Conservation (phyloP, 2,329 filamentous ascomycete species). For the Iodosphaeria phyllophila region DNA sequence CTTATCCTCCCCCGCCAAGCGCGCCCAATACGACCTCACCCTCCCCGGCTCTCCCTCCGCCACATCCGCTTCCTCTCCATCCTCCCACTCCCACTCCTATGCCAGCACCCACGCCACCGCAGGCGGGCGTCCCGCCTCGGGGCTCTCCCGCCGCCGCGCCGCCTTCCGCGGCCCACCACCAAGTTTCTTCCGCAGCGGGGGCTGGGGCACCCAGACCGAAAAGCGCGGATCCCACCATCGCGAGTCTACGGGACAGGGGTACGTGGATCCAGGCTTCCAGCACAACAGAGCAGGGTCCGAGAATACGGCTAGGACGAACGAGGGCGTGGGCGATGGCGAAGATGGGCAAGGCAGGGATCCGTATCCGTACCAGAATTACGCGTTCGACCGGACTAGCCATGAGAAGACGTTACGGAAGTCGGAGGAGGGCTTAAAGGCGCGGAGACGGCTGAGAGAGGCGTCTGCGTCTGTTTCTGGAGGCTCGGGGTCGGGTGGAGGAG, state of each 20-base stretch:
- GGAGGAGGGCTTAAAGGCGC: slow-evolving; percentile 26
- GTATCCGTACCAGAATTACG: slow-evolving; percentile 25
- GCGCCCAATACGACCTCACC: slow-evolving; percentile 65
- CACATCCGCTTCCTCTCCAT: slow-evolving; percentile 14
- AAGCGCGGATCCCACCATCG: slow-evolving; percentile 38
- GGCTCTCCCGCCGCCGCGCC: slow-evolving; percentile 57
- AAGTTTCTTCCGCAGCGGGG: slow-evolving; percentile 68
- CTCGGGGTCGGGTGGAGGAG: slow-evolving; percentile 10
- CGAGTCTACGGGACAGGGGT: slow-evolving; percentile 11
- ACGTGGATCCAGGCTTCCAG: slow-evolving; percentile 2
- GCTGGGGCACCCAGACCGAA: slow-evolving; percentile 48
- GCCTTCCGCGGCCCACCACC: slow-evolving; percentile 76
- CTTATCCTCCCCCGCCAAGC: slow-evolving; percentile 55
- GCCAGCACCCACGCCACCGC: slow-evolving; percentile 38
- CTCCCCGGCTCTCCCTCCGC: slow-evolving; percentile 23
- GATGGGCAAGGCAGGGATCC: slow-evolving; percentile 39
- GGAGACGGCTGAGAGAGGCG: slow-evolving; percentile 19
- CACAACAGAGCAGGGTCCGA: slow-evolving; percentile 5
- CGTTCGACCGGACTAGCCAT: slow-evolving; percentile 61
- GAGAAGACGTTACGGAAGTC: slow-evolving; percentile 52
- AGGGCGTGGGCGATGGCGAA: slow-evolving; percentile 8
- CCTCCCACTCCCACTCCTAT: slow-evolving; percentile 22
- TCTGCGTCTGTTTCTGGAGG: too few species aligned
- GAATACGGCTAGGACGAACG: slow-evolving; percentile 2
- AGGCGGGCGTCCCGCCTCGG: slow-evolving; percentile 61